Base-by-base conservation (phyloP, 805 yeast genomes). In the Teunomyces funiuensis region DNA sequence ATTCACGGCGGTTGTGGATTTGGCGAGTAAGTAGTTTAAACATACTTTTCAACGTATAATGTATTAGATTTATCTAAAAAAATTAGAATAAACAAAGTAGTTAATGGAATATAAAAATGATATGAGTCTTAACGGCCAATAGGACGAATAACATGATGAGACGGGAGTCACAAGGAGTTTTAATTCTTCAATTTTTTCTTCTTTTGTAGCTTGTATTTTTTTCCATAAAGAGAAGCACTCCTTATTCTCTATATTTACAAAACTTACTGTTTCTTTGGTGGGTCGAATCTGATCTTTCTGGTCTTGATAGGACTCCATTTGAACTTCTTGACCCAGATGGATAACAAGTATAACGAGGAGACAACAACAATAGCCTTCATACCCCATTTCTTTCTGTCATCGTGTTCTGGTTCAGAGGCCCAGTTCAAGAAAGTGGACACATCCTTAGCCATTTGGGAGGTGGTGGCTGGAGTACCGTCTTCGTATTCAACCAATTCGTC, bases 381-480 rank as follows among this genome's bases (percentile, higher is more conserved):
- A 74, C 99, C 99, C 69, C 85, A 77, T 75, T 85, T 88, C 83
- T 93, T 93, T 77, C 99, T 86, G 65, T 89, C 97, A 61, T 93
- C 99, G 60, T 86, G 97, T 76, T 93, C 99, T 49, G 99, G 99
- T 75, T 89, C 97, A 45, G 97, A 74, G 52, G 97, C 88, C 99
- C 99, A 93, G 80, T 90, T 86, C 69, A 93, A 82, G 85, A 93
- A 93, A 40, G 88, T 82, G 49, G 88, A 74, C 43, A 93, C 99
- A 70, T 93, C 99, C 79, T 93, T 93, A 55, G 99, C 99, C 98
- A 91, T 90, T 77, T 93, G 99, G 43, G 98, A 84, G 50, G 98
- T 85, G 41, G 98, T 83, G 41, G 99, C 98, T 45, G 95, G 96
- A 45, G 99, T 93, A 63, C 99, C 99, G 67, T 93, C 99, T 69